Percentiles rank a stretch among this genome's conserved stretches.
Evolutionary conservation across 83 land plant genomes (phyloP).

Genomic region (Thuja plicata): DNA sequence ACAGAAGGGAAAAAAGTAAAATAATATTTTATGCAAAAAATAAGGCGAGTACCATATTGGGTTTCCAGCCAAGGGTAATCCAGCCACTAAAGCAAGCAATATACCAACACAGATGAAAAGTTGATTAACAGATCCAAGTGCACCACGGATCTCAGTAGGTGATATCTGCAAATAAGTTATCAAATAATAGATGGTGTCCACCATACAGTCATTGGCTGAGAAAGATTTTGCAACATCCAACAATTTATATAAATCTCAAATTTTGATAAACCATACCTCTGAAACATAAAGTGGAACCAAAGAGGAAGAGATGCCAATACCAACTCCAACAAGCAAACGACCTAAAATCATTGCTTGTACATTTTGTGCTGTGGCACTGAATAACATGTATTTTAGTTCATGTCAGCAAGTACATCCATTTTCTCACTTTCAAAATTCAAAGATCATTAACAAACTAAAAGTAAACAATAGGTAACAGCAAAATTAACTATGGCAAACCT

Average conservation of each 20-base stretch:
- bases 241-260: neutral
- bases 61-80: conserved; percentile 91
- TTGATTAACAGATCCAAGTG: conserved; percentile 94
- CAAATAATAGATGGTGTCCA: neutral
- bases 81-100: conserved; percentile 93
- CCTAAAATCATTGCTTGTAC: conserved; percentile 64
- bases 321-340: conserved; percentile 67
- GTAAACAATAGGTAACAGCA: neutral
- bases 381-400: neutral
- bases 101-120: conserved; percentile 94
- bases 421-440: neutral
- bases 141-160: conserved; percentile 96
- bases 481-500: conserved; percentile 30
- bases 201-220: neutral
- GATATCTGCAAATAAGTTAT: conserved; percentile 59
- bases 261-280: conserved; percentile 40
- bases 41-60: conserved; percentile 72
- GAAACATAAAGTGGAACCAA: conserved; percentile 78
- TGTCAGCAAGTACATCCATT: neutral
- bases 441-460: neutral
- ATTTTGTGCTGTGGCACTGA: conserved; percentile 67
- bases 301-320: conserved; percentile 77
- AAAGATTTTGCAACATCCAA: neutral
- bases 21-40: neutral
- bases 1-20: neutral